Percentiles rank a stretch among this genome's conserved stretches.
Evolutionary conservation across 169 alveolate species (phyloP).

Genomic region (Plasmodium malariae): DNA sequence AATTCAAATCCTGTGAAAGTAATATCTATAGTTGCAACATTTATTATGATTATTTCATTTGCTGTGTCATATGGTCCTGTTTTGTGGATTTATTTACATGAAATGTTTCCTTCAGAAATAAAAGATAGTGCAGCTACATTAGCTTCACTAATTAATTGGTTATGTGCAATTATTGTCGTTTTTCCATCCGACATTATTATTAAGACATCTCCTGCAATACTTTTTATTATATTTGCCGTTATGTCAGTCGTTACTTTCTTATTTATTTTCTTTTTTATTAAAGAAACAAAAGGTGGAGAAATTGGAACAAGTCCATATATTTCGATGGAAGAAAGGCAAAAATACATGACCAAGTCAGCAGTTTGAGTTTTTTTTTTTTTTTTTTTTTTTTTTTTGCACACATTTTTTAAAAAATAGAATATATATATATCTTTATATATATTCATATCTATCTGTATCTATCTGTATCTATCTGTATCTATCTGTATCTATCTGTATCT

Average conservation of each 20-base stretch:
- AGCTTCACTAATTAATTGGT: conserved; percentile 88
- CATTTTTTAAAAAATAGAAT: too few species aligned
- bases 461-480: too few species aligned
- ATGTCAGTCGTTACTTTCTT: conserved; percentile 80
- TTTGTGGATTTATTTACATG: conserved; percentile 89
- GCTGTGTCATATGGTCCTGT: conserved; percentile 91
- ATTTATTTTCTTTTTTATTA: conserved; percentile 81
- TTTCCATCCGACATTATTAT: conserved; percentile 85
- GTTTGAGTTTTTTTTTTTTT: conserved; percentile 3
- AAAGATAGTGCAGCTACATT: conserved; percentile 87
- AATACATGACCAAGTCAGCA: conserved; percentile 22
- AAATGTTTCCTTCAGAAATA: conserved; percentile 89
- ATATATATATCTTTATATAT: too few species aligned
- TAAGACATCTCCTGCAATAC: conserved; percentile 76
- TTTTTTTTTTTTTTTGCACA: too few species aligned
- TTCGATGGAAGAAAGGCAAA: conserved; percentile 46
- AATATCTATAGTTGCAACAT: conserved; percentile 78
- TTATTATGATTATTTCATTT: conserved; percentile 86
- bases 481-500: too few species aligned
- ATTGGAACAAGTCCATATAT: conserved; percentile 81
- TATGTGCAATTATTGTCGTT: conserved; percentile 84
- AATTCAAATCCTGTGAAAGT: conserved; percentile 33
- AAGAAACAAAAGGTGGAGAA: conserved; percentile 89
- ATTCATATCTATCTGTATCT: too few species aligned
- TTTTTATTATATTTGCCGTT: conserved; percentile 82